Conservation (phyloP, 305 asterid genomes). For the Fraxinus xanthoxyloides region DNA sequence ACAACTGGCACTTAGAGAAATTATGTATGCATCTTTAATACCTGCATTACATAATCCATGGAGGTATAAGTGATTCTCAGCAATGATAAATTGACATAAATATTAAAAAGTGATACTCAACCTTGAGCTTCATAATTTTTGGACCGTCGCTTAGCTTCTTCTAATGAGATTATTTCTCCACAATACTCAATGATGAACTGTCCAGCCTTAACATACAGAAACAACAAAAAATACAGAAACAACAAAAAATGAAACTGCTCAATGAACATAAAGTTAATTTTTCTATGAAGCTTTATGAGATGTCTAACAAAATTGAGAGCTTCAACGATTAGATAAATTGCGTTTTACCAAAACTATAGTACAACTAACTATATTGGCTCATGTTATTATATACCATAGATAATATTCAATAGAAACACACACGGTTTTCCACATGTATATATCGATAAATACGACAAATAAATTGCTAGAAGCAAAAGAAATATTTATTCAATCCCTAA, state of each 20-base stretch:
- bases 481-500: not conserved
- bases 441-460: not conserved
- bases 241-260: constrained; percentile 13
- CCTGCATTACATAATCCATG: constrained; percentile 45
- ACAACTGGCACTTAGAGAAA: constrained; percentile 62
- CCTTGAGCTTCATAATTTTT: constrained; percentile 76
- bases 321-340: constrained; percentile 9
- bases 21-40: constrained; percentile 76
- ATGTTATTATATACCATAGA: constrained; percentile 14
- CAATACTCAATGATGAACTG: constrained; percentile 83
- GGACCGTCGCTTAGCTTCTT: constrained; percentile 64
- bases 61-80: constrained; percentile 23
- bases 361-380: not conserved
- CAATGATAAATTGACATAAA: constrained; percentile 16
- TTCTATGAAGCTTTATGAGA: not conserved
- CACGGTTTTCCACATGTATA: not conserved
- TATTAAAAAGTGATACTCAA: constrained; percentile 29
- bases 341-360: not conserved
- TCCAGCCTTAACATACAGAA: constrained; percentile 60
- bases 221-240: constrained; percentile 1
- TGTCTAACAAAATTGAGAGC: constrained; percentile 14
- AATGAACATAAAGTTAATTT: not conserved
- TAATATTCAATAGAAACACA: constrained; percentile 9
- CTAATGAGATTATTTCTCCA: constrained; percentile 84
- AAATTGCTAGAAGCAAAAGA: not conserved